Base-by-base conservation (phyloP, 2,329 filamentous ascomycete species). In the Cladobotryum mycophilum region DNA sequence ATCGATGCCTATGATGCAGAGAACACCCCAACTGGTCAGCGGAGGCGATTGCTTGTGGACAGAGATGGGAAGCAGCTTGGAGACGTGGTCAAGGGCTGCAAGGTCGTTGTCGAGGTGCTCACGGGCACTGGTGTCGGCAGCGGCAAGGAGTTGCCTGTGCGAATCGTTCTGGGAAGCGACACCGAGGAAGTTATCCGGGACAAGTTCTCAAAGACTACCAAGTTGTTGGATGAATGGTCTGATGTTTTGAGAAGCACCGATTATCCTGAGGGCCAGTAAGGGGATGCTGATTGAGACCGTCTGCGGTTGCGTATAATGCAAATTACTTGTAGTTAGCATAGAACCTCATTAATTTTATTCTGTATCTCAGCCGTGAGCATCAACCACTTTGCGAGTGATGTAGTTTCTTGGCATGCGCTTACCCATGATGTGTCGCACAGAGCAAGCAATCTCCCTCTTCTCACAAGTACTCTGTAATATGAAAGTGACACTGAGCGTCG, bases 151-250 rank as follows among this genome's bases (percentile, higher is more conserved):
- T 65, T 84, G 2, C 81, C 80, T 0, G 56, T 75, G 13, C 66
- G 81, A 25, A 57, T 85, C 45, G 65, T 73, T n/a, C 62, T 85
- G 38, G 82, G 82, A 0, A 70, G 64, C 7, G 81, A 84, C 61
- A 65, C 66, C 6, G 58, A 76, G n/a, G 54, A 60, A 4, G 61
- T 55, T 3, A 68, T 81, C 11, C 68, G 66, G 47, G 58, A 54
- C 1, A 76, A 77, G 66, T 73, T 73, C 49, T 61, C 65, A 42
- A 58, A 62, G 9, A 76, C 73, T 0, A 45, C 76, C 45, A 59
- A 61, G 53, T 53, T 75, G 14, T 51, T 82, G 53, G 64, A 75
- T 37, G 74, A 78, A 52, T 81, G 78, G 78, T 71, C 73, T 57
- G 56, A 61, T 11, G 56, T 63, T 2, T 47, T 56, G 17, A 17